Evolutionary conservation across 352 stramenopile species (phyloP), one percentile per base, ranked within the genome.

Genomic region (Phytophthora ramorum): DNA sequence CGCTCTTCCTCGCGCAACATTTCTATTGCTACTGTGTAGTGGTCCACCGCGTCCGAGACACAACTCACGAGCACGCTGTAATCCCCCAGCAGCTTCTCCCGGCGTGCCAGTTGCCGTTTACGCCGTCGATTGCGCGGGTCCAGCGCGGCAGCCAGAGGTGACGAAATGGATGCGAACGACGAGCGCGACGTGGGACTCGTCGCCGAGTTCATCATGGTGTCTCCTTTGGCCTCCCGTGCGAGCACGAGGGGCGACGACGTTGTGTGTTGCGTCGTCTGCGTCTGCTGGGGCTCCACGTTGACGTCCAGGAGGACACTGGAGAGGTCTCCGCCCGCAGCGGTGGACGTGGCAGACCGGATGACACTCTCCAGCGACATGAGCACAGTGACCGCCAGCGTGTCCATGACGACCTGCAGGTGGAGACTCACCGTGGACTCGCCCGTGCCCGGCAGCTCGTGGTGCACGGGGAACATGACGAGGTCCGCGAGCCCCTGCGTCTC

Each of bases 381-480:
- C 24, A 94, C 82, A 14, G 84, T 94, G 50, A 96, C 89, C 4
- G 87, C 79, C 35, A 96, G 58, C 14, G 83, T 92, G 44, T 95
- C 85, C 47, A 96, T 75, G 35, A 95, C 85, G 51, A 94, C 86
- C 37, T 89, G 73, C 47, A 96, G 63, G 49, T 96, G 86, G 9
- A 93, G 76, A 68, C 69, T 92, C 49, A 94, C 85, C 2, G 87
- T 96, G 12, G 89, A 95, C 51, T 79, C 65, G 22, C 81, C 85
- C 2, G 72, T 83, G 51, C 72, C 74, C 19, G 75, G 52, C 24
- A 96, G 73, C 8, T 86, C 79, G 50, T 94, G 87, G 50, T 89
- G 78, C 20, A 85, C 77, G 12, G 87, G 89, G 69, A 96, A 94
- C 79, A 96, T 91, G 32, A 95, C 83, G 51, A 96, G 78, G 55